Percentiles rank a stretch among this genome's conserved stretches.
Evolutionary conservation across 208 protist species (phyloP).

Genomic region (Acanthamoeba divionensis): DNA sequence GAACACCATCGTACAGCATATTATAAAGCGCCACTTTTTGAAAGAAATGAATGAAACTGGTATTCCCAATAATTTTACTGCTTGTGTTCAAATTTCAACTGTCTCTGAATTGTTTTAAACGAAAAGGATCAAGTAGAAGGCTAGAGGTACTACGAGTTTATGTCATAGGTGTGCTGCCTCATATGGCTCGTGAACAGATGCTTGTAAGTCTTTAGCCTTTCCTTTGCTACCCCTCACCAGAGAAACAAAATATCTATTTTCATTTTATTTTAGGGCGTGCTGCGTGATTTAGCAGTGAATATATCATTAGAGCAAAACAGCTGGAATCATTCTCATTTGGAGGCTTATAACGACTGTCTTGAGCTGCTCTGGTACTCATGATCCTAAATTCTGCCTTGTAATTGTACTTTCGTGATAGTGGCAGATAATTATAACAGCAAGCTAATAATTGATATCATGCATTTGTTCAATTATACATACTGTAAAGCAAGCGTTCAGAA

Average conservation of each 20-base stretch:
- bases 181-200: background rate
- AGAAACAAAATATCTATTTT: background rate
- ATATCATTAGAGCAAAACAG: background rate
- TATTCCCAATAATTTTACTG: too few relatives aligned
- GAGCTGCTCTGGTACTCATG: conserved; percentile 7
- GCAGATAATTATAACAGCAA: too few relatives aligned
- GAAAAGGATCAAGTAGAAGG: too few relatives aligned
- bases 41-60: background rate
- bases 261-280: background rate
- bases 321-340: conserved; percentile 8
- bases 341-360: background rate
- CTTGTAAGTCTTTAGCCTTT: background rate
- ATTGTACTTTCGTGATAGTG: too few relatives aligned
- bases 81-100: too few relatives aligned
- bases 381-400: too few relatives aligned
- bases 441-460: too few relatives aligned
- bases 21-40: background rate
- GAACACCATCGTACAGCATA: background rate
- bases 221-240: background rate
- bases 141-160: background rate
- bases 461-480: too few relatives aligned
- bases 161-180: conserved; percentile 31
- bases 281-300: background rate
- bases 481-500: conserved; percentile 1
- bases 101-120: too few relatives aligned